Evolutionary conservation across 805 yeast genomes (phyloP), one percentile per base, ranked within the genome.

Genomic region (Barnettozyma sucrosica): DNA sequence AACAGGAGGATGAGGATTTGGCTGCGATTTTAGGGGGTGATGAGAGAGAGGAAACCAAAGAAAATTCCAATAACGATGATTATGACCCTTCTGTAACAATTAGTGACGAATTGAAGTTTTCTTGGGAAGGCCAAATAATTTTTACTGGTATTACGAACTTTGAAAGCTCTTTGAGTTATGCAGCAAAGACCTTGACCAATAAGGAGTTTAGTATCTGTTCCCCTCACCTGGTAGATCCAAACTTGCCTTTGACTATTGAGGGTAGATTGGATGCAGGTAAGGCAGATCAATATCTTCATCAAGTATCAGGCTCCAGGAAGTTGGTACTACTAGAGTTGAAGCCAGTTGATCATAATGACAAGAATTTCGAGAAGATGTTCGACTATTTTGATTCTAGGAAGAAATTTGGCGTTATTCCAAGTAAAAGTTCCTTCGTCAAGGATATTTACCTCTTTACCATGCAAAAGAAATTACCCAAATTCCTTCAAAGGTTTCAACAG

Each of bases 251-350:
- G 53, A 66, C 67, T 26, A 65, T 86, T 40, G 82, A 79, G 50
- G 95, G 95, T 3, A 70, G 89, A 47, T 68, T 88, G 40, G 81
- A 77, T 55, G 58, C 68, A 4, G 47, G 52, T 6, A 69, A 66
- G 44, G 95, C 89, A 1, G 79, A 75, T 46, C 67, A 66, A 11
- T 87, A 87, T 58, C 63, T 87, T 51, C 53, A 61, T 24, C 72
- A 74, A 51, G 70, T 79, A 18, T 55, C 68, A 1, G 55, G 62
- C 8, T 66, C 81, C 1, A 70, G 86, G 55, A 80, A 80, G 57
- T 57, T 86, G 20, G 75, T 71, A 18, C 54, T 83, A 18, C 67
- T 78, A 32, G 74, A 76, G 49, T 57, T 85, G 48, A 42, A 55
- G 36, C 34, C 65, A 28, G 51, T 54, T 6, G 25, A 25, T 8